Conservation (phyloP, 169 alveolate species). For the Fabrea salina region DNA sequence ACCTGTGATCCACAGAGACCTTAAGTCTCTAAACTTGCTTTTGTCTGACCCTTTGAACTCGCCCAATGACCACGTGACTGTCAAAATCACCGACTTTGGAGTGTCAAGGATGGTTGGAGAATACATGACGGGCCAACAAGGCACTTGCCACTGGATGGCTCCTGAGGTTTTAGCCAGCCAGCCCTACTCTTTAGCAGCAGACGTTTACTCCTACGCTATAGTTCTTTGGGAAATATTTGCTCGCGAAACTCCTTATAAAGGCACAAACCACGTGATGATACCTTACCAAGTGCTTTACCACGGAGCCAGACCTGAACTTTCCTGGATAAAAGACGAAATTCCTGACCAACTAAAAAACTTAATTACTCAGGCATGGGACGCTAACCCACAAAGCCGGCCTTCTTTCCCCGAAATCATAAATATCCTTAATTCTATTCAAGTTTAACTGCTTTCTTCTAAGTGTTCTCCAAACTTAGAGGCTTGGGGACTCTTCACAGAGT, state of each 20-base stretch:
- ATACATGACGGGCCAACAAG: conserved; percentile 55
- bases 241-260: conserved; percentile 63
- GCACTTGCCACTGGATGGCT: conserved; percentile 83
- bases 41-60: background rate
- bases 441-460: too few species aligned
- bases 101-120: background rate
- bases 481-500: too few species aligned
- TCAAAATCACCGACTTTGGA: conserved; percentile 17
- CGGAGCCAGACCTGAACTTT: background rate
- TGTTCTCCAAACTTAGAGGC: too few species aligned
- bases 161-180: conserved; percentile 63
- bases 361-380: background rate
- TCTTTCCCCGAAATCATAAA: background rate
- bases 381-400: background rate
- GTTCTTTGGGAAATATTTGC: conserved; percentile 63
- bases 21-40: background rate
- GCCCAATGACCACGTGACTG: background rate
- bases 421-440: background rate
- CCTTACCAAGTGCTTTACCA: background rate
- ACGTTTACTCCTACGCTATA: conserved; percentile 67
- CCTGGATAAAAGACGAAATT: background rate
- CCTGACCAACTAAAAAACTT: background rate
- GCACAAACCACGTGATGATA: background rate
- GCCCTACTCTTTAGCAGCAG: conserved; percentile 63
- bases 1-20: conserved; percentile 11